phyloP scores from a whole-genome alignment of 768 basidiomycete species.

The Amylocystis lapponica region DNA sequence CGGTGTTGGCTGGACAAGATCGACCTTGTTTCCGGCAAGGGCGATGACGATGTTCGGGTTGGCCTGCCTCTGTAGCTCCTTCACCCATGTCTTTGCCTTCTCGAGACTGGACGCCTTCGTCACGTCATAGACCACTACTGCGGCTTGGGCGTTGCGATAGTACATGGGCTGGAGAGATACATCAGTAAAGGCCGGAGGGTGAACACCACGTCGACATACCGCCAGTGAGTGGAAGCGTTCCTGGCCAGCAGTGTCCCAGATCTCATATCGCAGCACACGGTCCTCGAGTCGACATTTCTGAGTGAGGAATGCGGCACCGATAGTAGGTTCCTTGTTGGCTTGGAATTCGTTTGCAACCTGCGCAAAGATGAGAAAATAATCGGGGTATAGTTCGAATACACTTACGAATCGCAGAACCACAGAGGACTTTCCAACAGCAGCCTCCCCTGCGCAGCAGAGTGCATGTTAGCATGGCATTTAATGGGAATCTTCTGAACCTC shows the following conservation, averaged over 20 bases:
- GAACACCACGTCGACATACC: constrained; percentile 41
- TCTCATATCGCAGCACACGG: constrained; percentile 89
- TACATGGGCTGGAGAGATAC: constrained; percentile 78
- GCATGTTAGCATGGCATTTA: not conserved
- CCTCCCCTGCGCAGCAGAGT: constrained; percentile 63
- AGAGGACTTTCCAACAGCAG: constrained; percentile 98
- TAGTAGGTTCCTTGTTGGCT: constrained; percentile 97
- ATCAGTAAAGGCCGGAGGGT: constrained; percentile 3
- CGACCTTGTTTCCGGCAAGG: constrained; percentile 95
- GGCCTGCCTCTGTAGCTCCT: constrained; percentile 97
- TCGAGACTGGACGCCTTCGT: constrained; percentile 94
- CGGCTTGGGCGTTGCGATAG: constrained; percentile 96
- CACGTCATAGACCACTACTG: constrained; percentile 97
- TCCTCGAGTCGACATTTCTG: constrained; percentile 96
- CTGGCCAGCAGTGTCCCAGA: constrained; percentile 95
- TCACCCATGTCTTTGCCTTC: constrained; percentile 99
- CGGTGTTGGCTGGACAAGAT: constrained; percentile 70
- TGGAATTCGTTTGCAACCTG: constrained; percentile 97
- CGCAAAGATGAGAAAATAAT: not conserved
- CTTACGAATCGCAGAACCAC: constrained; percentile 94
- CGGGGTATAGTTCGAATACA: constrained; percentile 9
- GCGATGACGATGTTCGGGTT: constrained; percentile 99
- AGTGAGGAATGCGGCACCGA: constrained; percentile 93
- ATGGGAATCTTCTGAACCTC: not conserved
- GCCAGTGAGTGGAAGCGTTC: constrained; percentile 98